phyloP scores from a whole-genome alignment of 179 eudicot species.

The Beta corolliflora region DNA sequence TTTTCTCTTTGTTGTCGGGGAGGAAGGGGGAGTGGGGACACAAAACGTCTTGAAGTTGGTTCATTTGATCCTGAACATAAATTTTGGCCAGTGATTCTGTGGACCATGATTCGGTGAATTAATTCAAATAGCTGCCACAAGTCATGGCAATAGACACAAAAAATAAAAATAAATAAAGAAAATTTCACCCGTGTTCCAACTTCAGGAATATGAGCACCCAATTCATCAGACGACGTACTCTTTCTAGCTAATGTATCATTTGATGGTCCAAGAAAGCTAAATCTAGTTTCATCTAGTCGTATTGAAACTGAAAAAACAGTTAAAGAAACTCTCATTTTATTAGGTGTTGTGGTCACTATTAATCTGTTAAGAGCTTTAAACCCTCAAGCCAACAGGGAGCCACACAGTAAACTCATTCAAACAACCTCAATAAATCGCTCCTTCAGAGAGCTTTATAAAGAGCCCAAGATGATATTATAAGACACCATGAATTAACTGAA shows the following conservation, averaged over 20 bases:
- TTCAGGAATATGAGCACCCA: too few species aligned
- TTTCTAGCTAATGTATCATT: not conserved
- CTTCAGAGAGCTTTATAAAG: not conserved
- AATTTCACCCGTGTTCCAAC: too few species aligned
- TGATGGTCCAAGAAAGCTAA: not conserved
- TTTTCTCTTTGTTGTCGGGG: not conserved
- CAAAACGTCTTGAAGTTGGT: not conserved
- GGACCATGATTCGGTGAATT: not conserved
- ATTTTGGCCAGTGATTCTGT: not conserved
- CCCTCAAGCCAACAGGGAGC: not conserved
- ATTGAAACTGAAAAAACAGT: too few species aligned
- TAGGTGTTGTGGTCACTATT: too few species aligned
- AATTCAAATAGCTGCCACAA: not conserved
- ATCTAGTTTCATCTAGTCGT: not conserved
- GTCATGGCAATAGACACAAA: too few species aligned
- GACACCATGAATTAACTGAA: too few species aligned
- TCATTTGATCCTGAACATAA: not conserved
- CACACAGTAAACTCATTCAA: not conserved
- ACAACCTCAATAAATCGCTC: not conserved
- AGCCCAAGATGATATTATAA: too few species aligned
- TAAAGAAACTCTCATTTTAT: too few species aligned
- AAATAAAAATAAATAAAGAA: too few species aligned
- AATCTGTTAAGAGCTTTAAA: too few species aligned
- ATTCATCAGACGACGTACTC: not conserved
- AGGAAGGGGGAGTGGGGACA: too few species aligned